phyloP scores from a whole-genome alignment of 495 filamentous ascomycete species.

The Pyronema domesticum region DNA sequence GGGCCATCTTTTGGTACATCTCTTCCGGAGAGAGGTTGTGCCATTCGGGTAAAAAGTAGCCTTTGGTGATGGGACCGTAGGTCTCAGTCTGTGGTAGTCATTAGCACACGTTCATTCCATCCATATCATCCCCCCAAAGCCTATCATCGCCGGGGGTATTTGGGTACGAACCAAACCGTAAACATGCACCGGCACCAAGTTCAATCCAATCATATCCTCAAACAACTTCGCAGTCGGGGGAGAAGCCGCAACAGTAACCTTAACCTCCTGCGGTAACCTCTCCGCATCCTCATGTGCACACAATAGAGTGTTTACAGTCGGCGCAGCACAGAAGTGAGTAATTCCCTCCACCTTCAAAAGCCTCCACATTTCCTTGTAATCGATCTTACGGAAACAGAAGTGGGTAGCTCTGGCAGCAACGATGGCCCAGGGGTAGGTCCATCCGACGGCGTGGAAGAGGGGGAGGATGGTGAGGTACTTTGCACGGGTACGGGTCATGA shows the following conservation, averaged over 20 bases:
- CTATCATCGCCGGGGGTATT: background rate
- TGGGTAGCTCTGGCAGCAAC: conserved; percentile 85
- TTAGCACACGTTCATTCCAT: background rate
- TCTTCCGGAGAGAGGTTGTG: conserved; percentile 49
- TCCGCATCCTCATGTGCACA: conserved; percentile 59
- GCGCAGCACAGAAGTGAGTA: conserved; percentile 90
- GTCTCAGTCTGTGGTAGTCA: conserved; percentile 42
- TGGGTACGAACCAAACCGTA: conserved; percentile 47
- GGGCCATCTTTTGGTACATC: conserved; percentile 69
- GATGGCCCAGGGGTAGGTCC: conserved; percentile 75
- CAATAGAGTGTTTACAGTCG: conserved; percentile 87
- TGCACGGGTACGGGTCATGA: background rate
- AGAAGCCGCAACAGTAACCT: conserved; percentile 81
- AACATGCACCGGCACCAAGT: conserved; percentile 80
- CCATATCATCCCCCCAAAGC: background rate
- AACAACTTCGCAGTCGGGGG: conserved; percentile 81
- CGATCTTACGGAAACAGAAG: conserved; percentile 85
- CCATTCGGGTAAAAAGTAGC: conserved; percentile 75
- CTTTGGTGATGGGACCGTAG: conserved; percentile 90
- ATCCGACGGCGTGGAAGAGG: conserved; percentile 75
- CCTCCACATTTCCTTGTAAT: conserved; percentile 82
- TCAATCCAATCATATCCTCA: conserved; percentile 73
- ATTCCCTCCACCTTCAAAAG: conserved; percentile 67
- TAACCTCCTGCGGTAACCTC: conserved; percentile 48
- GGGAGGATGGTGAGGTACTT: conserved; percentile 24